phyloP scores from a whole-genome alignment of 192 early-diverging fungal genomes.

The Mortierella claussenii region DNA sequence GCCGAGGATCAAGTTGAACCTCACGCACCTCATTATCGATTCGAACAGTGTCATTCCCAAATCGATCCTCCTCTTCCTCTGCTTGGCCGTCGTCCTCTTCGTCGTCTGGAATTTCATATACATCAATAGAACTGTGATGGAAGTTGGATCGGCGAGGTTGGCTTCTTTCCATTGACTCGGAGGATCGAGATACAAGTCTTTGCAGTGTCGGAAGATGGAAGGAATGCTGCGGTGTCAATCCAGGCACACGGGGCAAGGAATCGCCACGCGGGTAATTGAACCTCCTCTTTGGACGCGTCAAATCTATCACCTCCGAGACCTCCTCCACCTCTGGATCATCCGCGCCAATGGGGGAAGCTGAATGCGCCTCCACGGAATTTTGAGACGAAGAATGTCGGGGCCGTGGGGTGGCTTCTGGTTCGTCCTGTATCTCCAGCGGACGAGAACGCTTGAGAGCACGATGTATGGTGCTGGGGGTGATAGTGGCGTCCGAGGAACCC shows the following conservation, averaged over 20 bases:
- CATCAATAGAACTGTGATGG: slow-evolving; percentile 9
- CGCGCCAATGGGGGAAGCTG: background rate
- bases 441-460: background rate
- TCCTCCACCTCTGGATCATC: slow-evolving; percentile 33
- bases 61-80: slow-evolving; percentile 21
- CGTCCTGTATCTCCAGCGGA: background rate
- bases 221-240: slow-evolving; percentile 9
- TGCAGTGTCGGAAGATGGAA: slow-evolving; percentile 29
- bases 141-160: slow-evolving; percentile 13
- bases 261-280: slow-evolving; percentile 21
- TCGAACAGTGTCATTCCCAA: slow-evolving; percentile 27
- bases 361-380: no score
- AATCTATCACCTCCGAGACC: slow-evolving; percentile 22
- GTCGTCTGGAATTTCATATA: slow-evolving; percentile 26
- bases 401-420: background rate
- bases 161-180: slow-evolving; percentile 24
- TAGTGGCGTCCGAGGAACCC: slow-evolving; percentile 9
- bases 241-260: slow-evolving; percentile 28
- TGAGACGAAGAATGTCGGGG: background rate
- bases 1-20: slow-evolving; percentile 31
- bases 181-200: slow-evolving; percentile 29
- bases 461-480: slow-evolving; percentile 7
- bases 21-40: slow-evolving; percentile 42
- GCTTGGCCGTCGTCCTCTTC: slow-evolving; percentile 18
- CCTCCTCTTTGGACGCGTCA: slow-evolving; percentile 17